Evolutionary conservation across 106 monocot species (phyloP), one percentile per base, ranked within the genome.

Genomic region (Dendrobium chrysotoxum): DNA sequence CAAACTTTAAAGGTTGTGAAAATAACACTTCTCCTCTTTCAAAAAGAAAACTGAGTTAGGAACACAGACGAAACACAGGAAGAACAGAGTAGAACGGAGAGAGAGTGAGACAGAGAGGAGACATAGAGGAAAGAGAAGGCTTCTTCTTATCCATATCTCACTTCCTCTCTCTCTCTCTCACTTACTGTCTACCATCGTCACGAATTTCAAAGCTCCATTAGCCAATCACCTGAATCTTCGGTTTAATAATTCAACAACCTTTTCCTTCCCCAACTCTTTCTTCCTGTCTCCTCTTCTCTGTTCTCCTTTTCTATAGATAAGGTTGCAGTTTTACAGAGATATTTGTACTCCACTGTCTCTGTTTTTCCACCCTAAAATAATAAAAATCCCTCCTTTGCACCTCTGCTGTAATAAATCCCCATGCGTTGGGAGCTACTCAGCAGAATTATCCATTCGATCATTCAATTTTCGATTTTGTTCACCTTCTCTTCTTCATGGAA

Each of bases 341-440:
- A 75, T 41, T 75, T 41, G 1, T 8, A 21, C 35, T 71, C 28
- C 31, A 17, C 38, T 11, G 71, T 71, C 3, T 38, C 71, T 71
- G 38, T 31, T 38, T 31, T 38, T 38, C 8, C 31, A 16, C 35
- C 71, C 71, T 2, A 71, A 71, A 67, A 12, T 10, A 72, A 35
- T 39, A 72, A 72, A 72, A 41, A 42, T 7, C 41, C n/a, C 5
- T 41, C n/a, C 42, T 41, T 75, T 75, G 8, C 21, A 50, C 21
- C 21, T 42, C 41, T n/a, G 74, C 74, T 30, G 74, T 21, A n/a
- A 21, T 42, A 75, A 75, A 75, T 11, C 23, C 74, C 74, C 74
- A 42, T 75, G 74, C 74, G 42, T 75, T 75, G 39, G 74, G 74
- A 75, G 74, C 18, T 41, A 18, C 40, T 20, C 18, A 35, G 74